Base-by-base conservation (phyloP, 2,329 filamentous ascomycete genomes). In the Thielaviopsis euricoi region DNA sequence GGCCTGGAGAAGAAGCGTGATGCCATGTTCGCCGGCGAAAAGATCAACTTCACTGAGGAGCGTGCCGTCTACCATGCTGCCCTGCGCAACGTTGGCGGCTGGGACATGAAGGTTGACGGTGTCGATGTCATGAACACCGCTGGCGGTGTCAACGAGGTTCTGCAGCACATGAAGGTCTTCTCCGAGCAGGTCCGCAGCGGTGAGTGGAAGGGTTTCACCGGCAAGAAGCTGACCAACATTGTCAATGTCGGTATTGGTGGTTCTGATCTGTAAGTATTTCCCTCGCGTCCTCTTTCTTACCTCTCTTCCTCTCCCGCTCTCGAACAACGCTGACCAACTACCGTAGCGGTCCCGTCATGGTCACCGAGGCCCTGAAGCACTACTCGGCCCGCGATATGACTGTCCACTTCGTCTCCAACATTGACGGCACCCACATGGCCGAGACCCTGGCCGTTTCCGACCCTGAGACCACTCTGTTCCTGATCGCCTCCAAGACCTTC, bases 41-140 rank as follows among this genome's bases (percentile, higher is more conserved):
- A 94, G 80, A 97, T 98, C 79, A 98, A 98, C 81, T 96, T 96
- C 76, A 98, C 93, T 61, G 93, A 98, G 78, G 78, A 91, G 69
- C 85, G 93, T 63, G 93, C 93, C 64, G 93, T 98, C 64, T 95
- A 95, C 77, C 93, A 98, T 75, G 81, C 88, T 65, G 93, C 93
- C 53, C 80, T 98, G 68, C 86, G 93, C 70, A 98, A 98, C 71
- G 84, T 89, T 63, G 79, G 82, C 70, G 89, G 87, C 70, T 82
- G 87, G 79, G 82, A 79, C 25, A 83, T 86, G 77, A 76, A 88
- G 73, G 93, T 97, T 33, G 85, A 96, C 64, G 91, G 90, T 62
- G 76, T 89, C 73, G 91, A 94, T 69, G 93, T 98, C 67, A 91
- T 96, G 70, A 89, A 86, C 71, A 83, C 85, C 62, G 82, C 90